phyloP scores from a whole-genome alignment of 495 filamentous ascomycete species.

The Talaromyces stipitatus region DNA sequence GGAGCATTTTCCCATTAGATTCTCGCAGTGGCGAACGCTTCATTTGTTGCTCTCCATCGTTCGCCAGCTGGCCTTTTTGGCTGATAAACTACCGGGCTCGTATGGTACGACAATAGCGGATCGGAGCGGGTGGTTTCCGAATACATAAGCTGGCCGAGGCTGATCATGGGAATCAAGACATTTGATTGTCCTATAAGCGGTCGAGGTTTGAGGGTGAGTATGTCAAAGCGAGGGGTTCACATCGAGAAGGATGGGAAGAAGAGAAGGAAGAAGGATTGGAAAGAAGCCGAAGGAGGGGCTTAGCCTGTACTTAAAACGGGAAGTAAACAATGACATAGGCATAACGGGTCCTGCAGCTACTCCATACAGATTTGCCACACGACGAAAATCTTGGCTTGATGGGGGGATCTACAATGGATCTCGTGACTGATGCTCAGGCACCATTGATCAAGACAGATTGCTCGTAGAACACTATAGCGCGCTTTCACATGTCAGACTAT shows the following conservation, averaged over 20 bases:
- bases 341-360: neutral
- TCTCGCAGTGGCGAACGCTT: neutral
- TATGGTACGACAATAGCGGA: neutral
- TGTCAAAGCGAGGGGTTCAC: neutral
- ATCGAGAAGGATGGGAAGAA: neutral
- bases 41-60: neutral
- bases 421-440: neutral
- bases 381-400: neutral
- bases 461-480: neutral
- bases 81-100: neutral
- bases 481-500: neutral
- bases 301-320: neutral
- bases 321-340: neutral
- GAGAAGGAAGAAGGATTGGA: neutral
- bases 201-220: neutral
- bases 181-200: neutral
- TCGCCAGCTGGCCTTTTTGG: neutral
- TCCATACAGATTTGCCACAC: neutral
- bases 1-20: neutral
- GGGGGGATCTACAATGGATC: neutral
- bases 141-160: neutral
- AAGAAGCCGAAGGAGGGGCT: neutral
- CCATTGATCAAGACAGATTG: neutral
- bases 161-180: neutral
- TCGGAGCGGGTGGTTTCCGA: neutral